Evolutionary conservation across 2,329 filamentous ascomycete genomes (phyloP).

Genomic region (Sclerotinia borealis): DNA sequence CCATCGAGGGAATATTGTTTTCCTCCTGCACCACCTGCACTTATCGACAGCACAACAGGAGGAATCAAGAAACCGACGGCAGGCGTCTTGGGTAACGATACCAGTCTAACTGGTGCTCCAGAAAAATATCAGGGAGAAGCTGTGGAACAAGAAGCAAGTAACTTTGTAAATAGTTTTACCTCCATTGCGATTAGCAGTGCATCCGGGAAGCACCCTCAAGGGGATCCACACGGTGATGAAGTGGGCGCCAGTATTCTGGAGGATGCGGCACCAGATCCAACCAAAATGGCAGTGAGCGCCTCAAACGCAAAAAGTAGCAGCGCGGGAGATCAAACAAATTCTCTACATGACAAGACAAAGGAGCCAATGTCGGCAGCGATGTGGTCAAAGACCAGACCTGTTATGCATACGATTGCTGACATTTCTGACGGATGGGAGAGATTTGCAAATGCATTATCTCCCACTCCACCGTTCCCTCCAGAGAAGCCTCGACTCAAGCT

Average conservation of each 20-base stretch:
- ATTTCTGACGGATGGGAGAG: constrained; percentile 58
- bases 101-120: constrained; percentile 73
- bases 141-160: constrained; percentile 75
- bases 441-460: constrained; percentile 57
- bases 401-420: constrained; percentile 61
- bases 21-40: constrained; percentile 68
- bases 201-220: constrained; percentile 68
- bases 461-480: constrained; percentile 55
- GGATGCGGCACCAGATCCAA: constrained; percentile 54
- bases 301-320: constrained; percentile 47
- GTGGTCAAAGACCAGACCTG: constrained; percentile 67
- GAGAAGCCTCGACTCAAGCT: constrained; percentile 49
- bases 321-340: constrained; percentile 43
- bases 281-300: constrained; percentile 46
- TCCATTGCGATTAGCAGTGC: constrained; percentile 68
- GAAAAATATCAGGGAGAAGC: constrained; percentile 81
- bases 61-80: constrained; percentile 72
- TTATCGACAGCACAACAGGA: constrained; percentile 64
- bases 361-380: constrained; percentile 70
- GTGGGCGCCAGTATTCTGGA: constrained; percentile 35
- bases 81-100: constrained; percentile 68
- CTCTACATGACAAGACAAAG: constrained; percentile 68
- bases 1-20: constrained; percentile 59
- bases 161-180: constrained; percentile 69
- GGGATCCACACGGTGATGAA: constrained; percentile 40